Evolutionary conservation across 176 grass and related monocot genomes (phyloP).

Genomic region (Ensete ventricosum): DNA sequence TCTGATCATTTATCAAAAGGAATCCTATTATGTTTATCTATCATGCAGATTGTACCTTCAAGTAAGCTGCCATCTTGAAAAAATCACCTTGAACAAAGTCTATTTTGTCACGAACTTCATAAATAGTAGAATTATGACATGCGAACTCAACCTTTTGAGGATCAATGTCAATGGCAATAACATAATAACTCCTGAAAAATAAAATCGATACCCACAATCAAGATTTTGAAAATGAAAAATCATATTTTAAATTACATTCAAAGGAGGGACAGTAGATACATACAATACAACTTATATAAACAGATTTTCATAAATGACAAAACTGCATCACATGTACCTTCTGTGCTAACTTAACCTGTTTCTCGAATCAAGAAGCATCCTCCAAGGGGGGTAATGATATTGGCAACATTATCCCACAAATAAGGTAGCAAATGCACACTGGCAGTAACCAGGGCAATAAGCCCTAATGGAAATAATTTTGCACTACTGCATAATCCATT

Average conservation of each 20-base stretch:
- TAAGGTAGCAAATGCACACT: too few species aligned
- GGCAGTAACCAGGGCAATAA: too few species aligned
- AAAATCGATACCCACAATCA: background rate
- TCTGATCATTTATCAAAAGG: background rate
- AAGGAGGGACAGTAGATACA: too few species aligned
- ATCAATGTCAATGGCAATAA: slow-evolving; percentile 93
- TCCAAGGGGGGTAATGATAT: too few species aligned
- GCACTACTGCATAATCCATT: too few species aligned
- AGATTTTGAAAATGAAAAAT: background rate
- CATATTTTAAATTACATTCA: background rate
- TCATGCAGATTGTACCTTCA: slow-evolving; percentile 48
- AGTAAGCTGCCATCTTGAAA: slow-evolving; percentile 36
- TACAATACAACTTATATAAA: background rate
- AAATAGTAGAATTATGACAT: slow-evolving; percentile 81
- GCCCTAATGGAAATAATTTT: too few species aligned
- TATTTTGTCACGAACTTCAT: slow-evolving; percentile 64
- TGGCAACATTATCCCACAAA: too few species aligned
- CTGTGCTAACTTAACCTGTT: background rate
- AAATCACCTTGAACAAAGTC: slow-evolving; percentile 81
- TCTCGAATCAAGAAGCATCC: too few species aligned
- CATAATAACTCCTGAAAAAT: slow-evolving; percentile 79
- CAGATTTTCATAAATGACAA: background rate
- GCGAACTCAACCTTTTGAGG: slow-evolving; percentile 72
- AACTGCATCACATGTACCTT: background rate
- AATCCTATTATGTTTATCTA: background rate